Evolutionary conservation across 2,329 filamentous ascomycete species (phyloP), one percentile per base, ranked within the genome.

Genomic region (Alternaria hordeiaustralica): DNA sequence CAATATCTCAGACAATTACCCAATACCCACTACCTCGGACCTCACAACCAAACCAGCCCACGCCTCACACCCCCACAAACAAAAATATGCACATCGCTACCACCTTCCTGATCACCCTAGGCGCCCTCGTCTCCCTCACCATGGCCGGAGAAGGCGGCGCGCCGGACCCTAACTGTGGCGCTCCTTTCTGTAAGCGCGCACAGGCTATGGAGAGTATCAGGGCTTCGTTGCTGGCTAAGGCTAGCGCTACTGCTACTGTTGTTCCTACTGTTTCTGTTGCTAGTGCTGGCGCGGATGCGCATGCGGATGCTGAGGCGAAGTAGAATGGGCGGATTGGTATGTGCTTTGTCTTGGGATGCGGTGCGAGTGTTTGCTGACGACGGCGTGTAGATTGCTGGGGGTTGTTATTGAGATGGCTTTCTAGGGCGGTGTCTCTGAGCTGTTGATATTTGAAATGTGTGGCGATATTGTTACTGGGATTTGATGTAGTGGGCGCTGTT

Each of bases 131-230:
- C 12, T 21, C 21, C 15, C 58, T 61, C 26, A 20, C 51, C 20
- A 3, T 56, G 15, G 50, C 44, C 15, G 26, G 26, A 6, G 9
- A 43, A 12, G 9, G 8, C 43, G 26, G 5, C 11, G 20, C 51
- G 10, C 30, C 26, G 18, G 8, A n/a, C 12, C 62, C 62, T 4
- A 41, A n/a, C 21, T 65, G 59, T 30, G 62, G 62, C 12, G 45
- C 62, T 9, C 62, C 45, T 1, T 65, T 65, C n/a, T 62, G 62
- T 46, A 44, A 12, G 12, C 62, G 62, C 26, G 21, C 13, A 12
- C 25, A 41, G 10, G 30, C 53, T 10, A 18, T 41, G n/a, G 9
- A 21, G 15, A 11, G 3, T 11, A 18, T 30, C 25, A 41, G 26
- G 23, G 18, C 51, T 13, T 51, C 49, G 18, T 10, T 51, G 12